Base-by-base conservation (phyloP, 805 yeast genomes). In the Spathaspora girioi region DNA sequence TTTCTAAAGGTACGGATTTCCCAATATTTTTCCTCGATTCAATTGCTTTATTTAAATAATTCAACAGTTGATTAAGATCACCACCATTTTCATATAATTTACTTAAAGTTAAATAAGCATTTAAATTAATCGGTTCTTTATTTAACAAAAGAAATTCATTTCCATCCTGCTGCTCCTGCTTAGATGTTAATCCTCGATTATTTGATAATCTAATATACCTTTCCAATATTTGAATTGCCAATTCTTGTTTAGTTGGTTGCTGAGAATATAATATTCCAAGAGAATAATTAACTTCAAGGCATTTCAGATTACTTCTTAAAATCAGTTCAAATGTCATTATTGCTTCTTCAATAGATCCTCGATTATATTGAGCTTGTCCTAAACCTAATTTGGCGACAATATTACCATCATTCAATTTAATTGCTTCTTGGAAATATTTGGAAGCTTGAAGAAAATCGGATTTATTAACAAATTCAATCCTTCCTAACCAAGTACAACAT, bases 281-380 rank as follows among this genome's bases (percentile, higher is more conserved):
- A 41, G 90, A 79, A 62, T 84, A 87, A 54, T 81, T 78, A 2
- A 87, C 86, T 66, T 92, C 97, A 43, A 86, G 71, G 47, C 87
- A 78, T 61, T 83, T 86, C 19, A 89, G 85, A 59, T 84, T 78
- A 15, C 78, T 71, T 58, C 85, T 83, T 51, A 84, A 77, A 44
- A 89, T 74, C 44, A 81, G 80, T 64, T 93, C 98, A 61, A 89
- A 87, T 0, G 96, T 83, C 56, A 92, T 78, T 56, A 87, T 82
- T 11, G 98, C 94, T 64, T 92, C 97, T 59, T 89, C 91, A 10
- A 80, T 64, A 41, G 87, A 81, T 45, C 84, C 85, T 63, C 92
- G 84, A 49, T 83, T 77, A 49, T 86, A 79, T 63, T 90, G 91
- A 1, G 96, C 80, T 65, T 90, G 96, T 1, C 96, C 97, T 52